These are phyloP conservation scores for Nicotiana tomentosiformis DNA, from an alignment of 257 asterid genomes.

Conservation along the genomic window DNA sequence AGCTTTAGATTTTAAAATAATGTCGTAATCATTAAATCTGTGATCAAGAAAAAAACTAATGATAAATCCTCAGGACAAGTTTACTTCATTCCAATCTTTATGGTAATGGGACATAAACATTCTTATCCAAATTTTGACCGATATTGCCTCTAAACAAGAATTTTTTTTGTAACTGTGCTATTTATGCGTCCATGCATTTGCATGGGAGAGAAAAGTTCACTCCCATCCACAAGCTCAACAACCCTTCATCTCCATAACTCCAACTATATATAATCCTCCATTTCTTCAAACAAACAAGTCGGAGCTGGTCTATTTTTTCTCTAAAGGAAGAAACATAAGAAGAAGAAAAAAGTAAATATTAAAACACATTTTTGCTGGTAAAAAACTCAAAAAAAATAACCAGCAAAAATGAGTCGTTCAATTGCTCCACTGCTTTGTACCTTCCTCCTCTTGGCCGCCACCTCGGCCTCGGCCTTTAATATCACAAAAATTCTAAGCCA, in stretches of 20 bases:
- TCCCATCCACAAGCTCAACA: slow-evolving; percentile 16
- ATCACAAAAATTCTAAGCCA: slow-evolving; percentile 45
- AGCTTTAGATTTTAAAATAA: too few species aligned
- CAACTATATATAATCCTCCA: background rate
- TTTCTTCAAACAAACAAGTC: background rate
- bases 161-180: background rate
- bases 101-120: background rate
- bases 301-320: background rate
- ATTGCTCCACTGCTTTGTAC: slow-evolving; percentile 12
- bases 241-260: background rate
- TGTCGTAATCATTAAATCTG: too few species aligned
- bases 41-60: too few species aligned
- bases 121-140: background rate
- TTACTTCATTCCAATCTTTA: background rate
- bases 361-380: background rate
- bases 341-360: background rate
- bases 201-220: slow-evolving; percentile 23
- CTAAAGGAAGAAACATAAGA: background rate
- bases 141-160: background rate
- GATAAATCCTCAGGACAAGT: background rate
- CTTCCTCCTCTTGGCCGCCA: slow-evolving; percentile 29
- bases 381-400: background rate
- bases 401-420: background rate
- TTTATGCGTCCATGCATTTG: slow-evolving; percentile 13
- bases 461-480: slow-evolving; percentile 44